Evolutionary conservation across 306 rosid genomes (phyloP), one percentile per base, ranked within the genome.

Genomic region (Pterocarpus santalinus): DNA sequence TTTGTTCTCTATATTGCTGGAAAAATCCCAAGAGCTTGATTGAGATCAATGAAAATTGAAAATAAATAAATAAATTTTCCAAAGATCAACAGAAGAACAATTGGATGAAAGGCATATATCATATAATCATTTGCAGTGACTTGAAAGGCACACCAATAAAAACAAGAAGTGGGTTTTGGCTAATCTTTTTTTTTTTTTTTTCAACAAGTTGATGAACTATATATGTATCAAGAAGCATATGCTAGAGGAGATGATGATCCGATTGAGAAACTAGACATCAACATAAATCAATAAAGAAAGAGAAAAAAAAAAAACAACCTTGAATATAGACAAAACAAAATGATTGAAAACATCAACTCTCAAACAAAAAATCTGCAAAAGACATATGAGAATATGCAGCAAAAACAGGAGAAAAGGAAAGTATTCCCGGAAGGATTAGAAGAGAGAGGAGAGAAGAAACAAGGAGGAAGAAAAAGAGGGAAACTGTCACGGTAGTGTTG

Each of bases 401-500:
- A 47, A 65, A 56, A 5, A 7, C 14, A 12, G 44, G 58, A 39
- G 15, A 47, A 56, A 61, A 36, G 53, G 79, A 73, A 81, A 43
- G 49, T 47, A 69, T 49, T 41, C 44, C n/a, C n/a, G 55, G 55
- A 49, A 49, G n/a, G 55, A 13, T 10, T 5, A 43, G 47, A 43
- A 38, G 22, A 16, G 76, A 2, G 30, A 39, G 39, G 75, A 44
- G 70, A 52, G 80, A 57, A 41, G 72, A 33, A 53, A 39, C 35
- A 49, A 58, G 52, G 73, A 70, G 15, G 52, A 51, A 35, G 17
- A 66, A 72, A 82, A 89, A 88, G 86, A 90, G 68, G 90, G 90
- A 78, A 88, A 83, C 72, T 77, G 92, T 72, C 15, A 57, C 63
- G 68, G 82, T 55, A 67, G 68, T 83, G 68, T 84, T 79, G 88